A percentile compares a stretch with the other conserved stretches of the same genome.
Evolutionary conservation across 2,329 filamentous ascomycete species (phyloP).

Genomic region (Penicillium sp.): DNA sequence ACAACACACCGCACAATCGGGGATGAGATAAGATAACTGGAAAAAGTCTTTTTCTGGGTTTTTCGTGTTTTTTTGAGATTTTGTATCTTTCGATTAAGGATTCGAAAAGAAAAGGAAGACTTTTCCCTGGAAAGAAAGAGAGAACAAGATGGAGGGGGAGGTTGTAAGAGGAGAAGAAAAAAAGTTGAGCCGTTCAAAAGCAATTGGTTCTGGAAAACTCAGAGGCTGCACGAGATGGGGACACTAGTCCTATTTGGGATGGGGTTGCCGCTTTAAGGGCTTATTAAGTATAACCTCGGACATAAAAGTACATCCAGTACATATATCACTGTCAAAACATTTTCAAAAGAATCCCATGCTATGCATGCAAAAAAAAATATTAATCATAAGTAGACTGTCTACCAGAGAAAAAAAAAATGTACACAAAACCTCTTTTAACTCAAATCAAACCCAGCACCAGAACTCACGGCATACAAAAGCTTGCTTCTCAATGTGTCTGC

Average conservation of each 20-base stretch:
- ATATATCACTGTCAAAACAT: too few species aligned
- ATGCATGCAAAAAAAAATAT: conserved; percentile 23
- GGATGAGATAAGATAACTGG: conserved; percentile 29
- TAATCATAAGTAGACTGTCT: not conserved
- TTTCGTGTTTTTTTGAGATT: conserved; percentile 42
- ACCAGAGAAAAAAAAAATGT: not conserved
- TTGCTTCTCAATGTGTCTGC: conserved; percentile 69
- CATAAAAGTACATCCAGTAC: not conserved
- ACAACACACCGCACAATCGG: conserved; percentile 36
- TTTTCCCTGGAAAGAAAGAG: conserved; percentile 29
- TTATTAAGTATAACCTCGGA: conserved; percentile 9
- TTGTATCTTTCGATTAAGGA: conserved; percentile 32
- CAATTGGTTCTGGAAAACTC: conserved; percentile 34
- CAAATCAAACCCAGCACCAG: conserved; percentile 88
- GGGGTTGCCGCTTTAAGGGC: conserved; percentile 20
- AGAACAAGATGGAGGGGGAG: conserved; percentile 18
- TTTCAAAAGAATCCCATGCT: conserved; percentile 24
- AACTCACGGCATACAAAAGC: conserved; percentile 82
- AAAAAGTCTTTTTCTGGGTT: conserved; percentile 34
- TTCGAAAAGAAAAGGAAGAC: conserved; percentile 34
- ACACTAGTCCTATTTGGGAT: conserved; percentile 25
- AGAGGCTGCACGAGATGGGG: conserved; percentile 24
- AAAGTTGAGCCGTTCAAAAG: conserved; percentile 27
- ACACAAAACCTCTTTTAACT: conserved; percentile 27
- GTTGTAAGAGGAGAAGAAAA: conserved; percentile 26